These are phyloP conservation scores for Zangia roseola DNA, from an alignment of 768 basidiomycete genomes.

Conservation along the genomic window DNA sequence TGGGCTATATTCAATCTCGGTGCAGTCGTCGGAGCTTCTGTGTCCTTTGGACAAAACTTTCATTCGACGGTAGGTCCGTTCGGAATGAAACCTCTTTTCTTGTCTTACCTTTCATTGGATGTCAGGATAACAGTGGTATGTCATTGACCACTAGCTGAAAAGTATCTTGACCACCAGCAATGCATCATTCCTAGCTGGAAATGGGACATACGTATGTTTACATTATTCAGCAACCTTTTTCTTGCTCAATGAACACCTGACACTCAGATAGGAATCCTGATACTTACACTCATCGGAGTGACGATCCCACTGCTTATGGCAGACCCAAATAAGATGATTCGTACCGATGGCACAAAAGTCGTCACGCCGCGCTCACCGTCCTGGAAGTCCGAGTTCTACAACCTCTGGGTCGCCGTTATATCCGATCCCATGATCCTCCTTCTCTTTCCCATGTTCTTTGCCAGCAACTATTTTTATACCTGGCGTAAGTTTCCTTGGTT, in stretches of 20 bases:
- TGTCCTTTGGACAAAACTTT: conserved; percentile 70
- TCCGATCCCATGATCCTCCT: conserved; percentile 71
- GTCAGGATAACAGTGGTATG: conserved; percentile 29
- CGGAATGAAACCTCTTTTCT: background rate
- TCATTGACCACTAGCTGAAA: background rate
- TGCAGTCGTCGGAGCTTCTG: conserved; percentile 70
- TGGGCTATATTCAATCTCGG: conserved; percentile 85
- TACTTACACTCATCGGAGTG: conserved; percentile 66
- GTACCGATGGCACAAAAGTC: conserved; percentile 72
- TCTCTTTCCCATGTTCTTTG: conserved; percentile 81
- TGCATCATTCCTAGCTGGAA: conserved; percentile 45
- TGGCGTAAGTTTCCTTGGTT: conserved; percentile 50
- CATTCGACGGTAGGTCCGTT: conserved; percentile 49
- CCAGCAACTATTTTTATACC: conserved; percentile 81
- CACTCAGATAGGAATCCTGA: conserved; percentile 46
- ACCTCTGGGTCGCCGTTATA: conserved; percentile 62
- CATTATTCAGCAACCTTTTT: background rate
- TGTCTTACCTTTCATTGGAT: background rate
- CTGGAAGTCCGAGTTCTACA: conserved; percentile 70
- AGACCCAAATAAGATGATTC: conserved; percentile 67
- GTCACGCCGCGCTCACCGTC: conserved; percentile 60
- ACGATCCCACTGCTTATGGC: conserved; percentile 67
- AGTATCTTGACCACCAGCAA: background rate
- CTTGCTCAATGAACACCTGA: background rate
- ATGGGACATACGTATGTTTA: conserved; percentile 68